Base-by-base conservation (phyloP, 805 yeast genomes). In the Wickerhamiella domercqiae region DNA sequence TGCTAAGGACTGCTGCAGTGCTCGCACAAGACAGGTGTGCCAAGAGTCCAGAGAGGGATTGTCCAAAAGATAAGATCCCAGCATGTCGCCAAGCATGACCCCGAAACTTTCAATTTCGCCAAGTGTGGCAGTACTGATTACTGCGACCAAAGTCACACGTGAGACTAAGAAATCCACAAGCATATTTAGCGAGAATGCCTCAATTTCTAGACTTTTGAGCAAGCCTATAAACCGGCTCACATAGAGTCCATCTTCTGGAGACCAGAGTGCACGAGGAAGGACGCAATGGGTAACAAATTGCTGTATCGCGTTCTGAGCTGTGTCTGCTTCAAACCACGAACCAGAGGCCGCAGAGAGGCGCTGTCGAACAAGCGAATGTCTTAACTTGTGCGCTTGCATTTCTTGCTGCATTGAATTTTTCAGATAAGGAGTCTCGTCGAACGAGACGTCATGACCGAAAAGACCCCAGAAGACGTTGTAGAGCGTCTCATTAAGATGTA, bases 51-150 rank as follows among this genome's bases (percentile, higher is more conserved):
- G 11, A 5, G 31, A 5, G 16, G 7, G 9, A 5, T 17, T 5
- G 14, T 9, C 21, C 6, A 11, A 18, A n/a, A 13, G 20, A 7
- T 35, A 9, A 14, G n/a, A 28, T 17, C n/a, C n/a, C 7, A 38
- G 19, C 14, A 39, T 13, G 20, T 46, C 49, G 7, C 24, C 17
- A 3, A 38, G 9, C 21, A 46, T 41, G 18, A 35, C 20, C 2
- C 42, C 42, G n/a, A 35, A 38, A 31, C 47, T 45, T 30, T 45
- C 48, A 5, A 39, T 35, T 17, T 46, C 48, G 17, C 36, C 28
- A 7, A 43, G 46, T 2, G 49, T 36, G 2, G 40, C 38, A 1
- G 32, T 18, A 7, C 31, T 16, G 16, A 46, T 29, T 1, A 45
- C 21, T 9, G 41, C 19, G 7, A 46, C 32, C 2, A 45, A 19